Evolutionary conservation across 768 basidiomycete genomes (phyloP).

Genomic region (Mycena capillaripes): DNA sequence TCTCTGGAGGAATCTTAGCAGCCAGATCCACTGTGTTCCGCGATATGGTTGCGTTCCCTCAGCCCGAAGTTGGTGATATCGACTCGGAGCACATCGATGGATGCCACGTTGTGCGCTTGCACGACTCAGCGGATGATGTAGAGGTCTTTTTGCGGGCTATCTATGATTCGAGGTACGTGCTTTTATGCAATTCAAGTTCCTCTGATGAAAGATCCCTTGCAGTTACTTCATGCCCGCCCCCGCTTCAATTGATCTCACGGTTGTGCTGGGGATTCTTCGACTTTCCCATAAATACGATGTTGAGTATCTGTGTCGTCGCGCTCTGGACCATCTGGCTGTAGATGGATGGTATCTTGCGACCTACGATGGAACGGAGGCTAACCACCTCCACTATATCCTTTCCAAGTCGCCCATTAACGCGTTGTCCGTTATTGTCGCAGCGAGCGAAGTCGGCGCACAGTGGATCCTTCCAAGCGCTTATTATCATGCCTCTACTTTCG

Average conservation of each 20-base stretch:
- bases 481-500: not conserved
- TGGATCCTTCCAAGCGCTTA: not conserved
- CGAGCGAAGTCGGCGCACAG: not conserved
- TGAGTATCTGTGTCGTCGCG: not conserved
- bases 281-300: not conserved
- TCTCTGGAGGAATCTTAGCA: not conserved
- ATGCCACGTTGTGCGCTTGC: not conserved
- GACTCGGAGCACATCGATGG: not conserved
- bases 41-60: not conserved
- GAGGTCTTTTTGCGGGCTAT: not conserved
- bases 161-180: not conserved
- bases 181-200: no score
- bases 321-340: not conserved
- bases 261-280: not conserved
- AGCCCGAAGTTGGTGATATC: not conserved
- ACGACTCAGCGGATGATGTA: not conserved
- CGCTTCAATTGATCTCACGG: not conserved
- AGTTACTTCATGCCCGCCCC: not conserved
- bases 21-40: not conserved
- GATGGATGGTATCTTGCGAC: not conserved
- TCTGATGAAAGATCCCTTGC: not conserved
- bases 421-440: not conserved
- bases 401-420: not conserved
- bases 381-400: not conserved
- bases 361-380: not conserved